Evolutionary conservation across 768 basidiomycete species (phyloP), one percentile per base, ranked within the genome.

Genomic region (Myochromella boudieri): DNA sequence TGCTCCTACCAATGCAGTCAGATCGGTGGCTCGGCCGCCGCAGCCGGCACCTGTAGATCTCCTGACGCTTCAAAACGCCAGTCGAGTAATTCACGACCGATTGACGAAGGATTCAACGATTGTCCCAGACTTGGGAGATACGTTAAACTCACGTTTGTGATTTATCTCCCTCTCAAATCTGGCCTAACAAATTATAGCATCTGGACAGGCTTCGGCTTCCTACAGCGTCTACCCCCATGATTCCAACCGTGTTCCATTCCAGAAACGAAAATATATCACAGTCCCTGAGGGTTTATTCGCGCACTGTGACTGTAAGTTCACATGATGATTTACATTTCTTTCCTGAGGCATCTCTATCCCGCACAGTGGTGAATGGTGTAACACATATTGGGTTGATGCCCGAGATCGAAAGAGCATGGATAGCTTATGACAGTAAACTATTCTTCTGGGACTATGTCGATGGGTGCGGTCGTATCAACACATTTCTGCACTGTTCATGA

Each of bases 391-490:
- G 95, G 8, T 68, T 99, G 43, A 79, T 98, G 62, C 85, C 93
- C 20, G 90, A 95, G 57, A 90, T 98, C 51, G 92, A 95, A 56
- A 81, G 93, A 37, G 94, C 89, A 0, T 99, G 94, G 93, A 87
- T 97, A 53, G 87, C 91, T 8, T 87, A 95, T 48, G 93, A 97
- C 68, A 85, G 94, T 65, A 91, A 91, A 57, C 74, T 99, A 26
- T 91, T 97, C 59, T 71, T 99, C 18, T 98, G 97, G 97, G 93
- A 99, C 66, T 99, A 97, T 63, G 71, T 84, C 27, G 90, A 95
- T 56, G 91, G 93, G 95, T 95, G 55, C 46, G 87, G 72, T 41
- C 22, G 33, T 49, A 28, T 28, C 9, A 24, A 29, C 11, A 39
- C 24, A 26, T 31, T 32, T 29, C 26, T 31, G 21, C 31, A 14